phyloP scores from a whole-genome alignment of 2,329 filamentous ascomycete species.

The Fusarium sp. region DNA sequence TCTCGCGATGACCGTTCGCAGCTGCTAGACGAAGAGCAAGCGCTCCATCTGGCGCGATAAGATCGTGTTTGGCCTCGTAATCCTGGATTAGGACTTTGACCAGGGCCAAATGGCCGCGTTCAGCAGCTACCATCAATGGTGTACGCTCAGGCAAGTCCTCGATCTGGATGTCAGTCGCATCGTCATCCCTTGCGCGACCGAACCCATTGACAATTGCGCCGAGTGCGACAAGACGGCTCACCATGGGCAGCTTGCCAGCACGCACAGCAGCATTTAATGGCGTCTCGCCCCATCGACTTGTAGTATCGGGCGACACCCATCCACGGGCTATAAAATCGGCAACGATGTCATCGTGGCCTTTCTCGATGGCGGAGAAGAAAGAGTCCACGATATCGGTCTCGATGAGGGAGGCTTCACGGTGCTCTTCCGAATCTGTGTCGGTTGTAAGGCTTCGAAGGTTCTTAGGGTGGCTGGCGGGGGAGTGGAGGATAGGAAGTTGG shows the following conservation, averaged over 20 bases:
- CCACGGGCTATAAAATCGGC: conserved; percentile 47
- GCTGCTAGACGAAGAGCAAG: conserved; percentile 59
- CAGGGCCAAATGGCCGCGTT: conserved; percentile 53
- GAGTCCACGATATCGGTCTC: conserved; percentile 44
- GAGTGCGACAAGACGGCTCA: conserved; percentile 49
- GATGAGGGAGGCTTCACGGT: conserved; percentile 22
- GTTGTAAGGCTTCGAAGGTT: not conserved
- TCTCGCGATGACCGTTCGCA: conserved; percentile 53
- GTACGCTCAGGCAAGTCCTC: conserved; percentile 50
- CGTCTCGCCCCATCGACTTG: conserved; percentile 44
- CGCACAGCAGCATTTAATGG: conserved; percentile 53
- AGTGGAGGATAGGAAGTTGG: conserved; percentile 36
- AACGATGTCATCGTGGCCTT: conserved; percentile 45
- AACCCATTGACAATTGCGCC: conserved; percentile 51
- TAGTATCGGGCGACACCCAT: conserved; percentile 53
- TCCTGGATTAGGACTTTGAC: conserved; percentile 55
- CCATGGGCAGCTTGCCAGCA: conserved; percentile 45
- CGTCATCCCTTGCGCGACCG: conserved; percentile 16
- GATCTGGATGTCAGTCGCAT: rapidly evolving
- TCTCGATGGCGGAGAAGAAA: conserved; percentile 47
- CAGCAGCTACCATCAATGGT: conserved; percentile 57
- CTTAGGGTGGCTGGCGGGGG: not conserved
- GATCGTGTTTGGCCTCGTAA: conserved; percentile 54
- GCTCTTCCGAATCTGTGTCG: not conserved
- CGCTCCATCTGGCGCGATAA: conserved; percentile 59